Evolutionary conservation across 2,329 filamentous ascomycete genomes (phyloP).

Genomic region (Penicillium expansum): DNA sequence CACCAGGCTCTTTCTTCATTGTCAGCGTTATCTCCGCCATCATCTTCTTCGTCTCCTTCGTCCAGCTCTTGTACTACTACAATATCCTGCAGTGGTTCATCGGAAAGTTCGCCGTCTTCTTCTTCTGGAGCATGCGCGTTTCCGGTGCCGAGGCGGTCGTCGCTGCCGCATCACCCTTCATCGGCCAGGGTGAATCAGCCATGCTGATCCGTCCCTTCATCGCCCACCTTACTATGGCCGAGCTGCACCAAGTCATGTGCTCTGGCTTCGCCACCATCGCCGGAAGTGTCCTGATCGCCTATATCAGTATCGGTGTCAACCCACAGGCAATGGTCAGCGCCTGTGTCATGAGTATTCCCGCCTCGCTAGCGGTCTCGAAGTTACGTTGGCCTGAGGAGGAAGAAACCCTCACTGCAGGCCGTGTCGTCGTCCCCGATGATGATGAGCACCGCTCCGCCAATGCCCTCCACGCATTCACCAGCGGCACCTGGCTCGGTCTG

Average conservation of each 20-base stretch:
- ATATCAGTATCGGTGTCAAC: conserved; percentile 80
- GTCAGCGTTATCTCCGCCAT: conserved; percentile 80
- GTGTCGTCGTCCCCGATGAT: conserved; percentile 76
- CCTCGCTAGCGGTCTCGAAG: conserved; percentile 84
- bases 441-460: conserved; percentile 71
- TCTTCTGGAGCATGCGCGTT: conserved; percentile 85
- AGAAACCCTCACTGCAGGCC: conserved; percentile 77
- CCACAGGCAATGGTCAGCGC: conserved; percentile 82
- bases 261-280: conserved; percentile 92
- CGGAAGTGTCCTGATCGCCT: conserved; percentile 80
- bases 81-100: conserved; percentile 87
- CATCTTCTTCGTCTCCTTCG: conserved; percentile 93
- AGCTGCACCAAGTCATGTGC: conserved; percentile 89
- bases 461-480: conserved; percentile 77
- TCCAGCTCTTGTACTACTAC: conserved; percentile 79
- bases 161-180: conserved; percentile 87
- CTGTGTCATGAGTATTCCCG: conserved; percentile 94
- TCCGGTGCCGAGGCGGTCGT: conserved; percentile 93
- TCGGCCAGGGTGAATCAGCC: conserved; percentile 89
- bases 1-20: conserved; percentile 64
- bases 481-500: conserved; percentile 79
- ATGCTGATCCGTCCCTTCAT: conserved; percentile 90
- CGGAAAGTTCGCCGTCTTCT: conserved; percentile 80
- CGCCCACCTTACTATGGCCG: conserved; percentile 77
- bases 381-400: conserved; percentile 85